Base-by-base conservation (phyloP, 345 rosid genomes). In the Brassica cretica region DNA sequence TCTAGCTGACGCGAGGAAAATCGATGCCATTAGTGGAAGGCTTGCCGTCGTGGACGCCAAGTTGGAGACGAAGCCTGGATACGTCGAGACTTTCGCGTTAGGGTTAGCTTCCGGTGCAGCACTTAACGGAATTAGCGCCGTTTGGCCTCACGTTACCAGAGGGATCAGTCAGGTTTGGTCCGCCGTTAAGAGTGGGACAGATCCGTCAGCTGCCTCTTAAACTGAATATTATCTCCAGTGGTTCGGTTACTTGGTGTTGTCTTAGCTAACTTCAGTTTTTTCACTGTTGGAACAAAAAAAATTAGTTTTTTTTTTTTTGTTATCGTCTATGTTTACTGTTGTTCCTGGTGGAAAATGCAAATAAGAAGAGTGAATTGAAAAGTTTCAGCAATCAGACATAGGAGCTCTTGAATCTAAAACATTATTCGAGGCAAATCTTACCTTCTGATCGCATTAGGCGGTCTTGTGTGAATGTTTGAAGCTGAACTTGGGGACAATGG, bases 31-130 rank as follows among this genome's bases (percentile, higher is more conserved):
- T 30, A 79, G 75, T 61, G 85, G 39, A 68, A 87, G 96, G 66
- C 80, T 94, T 21, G 88, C 91, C 0, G 84, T 94, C 46, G 83
- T 90, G 19, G 97, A 94, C 78, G 87, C 89, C 83, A 94, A 94
- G 86, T 10, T 94, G 37, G 98, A 94, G 65, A 82, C 91, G 16
- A 94, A 92, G 84, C 98, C 98, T 71, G 92, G 98, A 0, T 88
- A 81, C 37, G 65, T 70, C 3, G 86, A 86, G 82, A 87, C 92
- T 19, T 87, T 92, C 25, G 89, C 76, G 2, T 44, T 92, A 51
- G 97, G 93, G 29, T 62, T 92, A 65, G 93, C 90, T 65, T 88
- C 97, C 49, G 92, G 93, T 15, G 91, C 88, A 9, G 86, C 93
- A 32, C 81, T 90, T 30, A 85, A 84, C 74, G 97, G 90, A 14